phyloP scores from a whole-genome alignment of 257 asterid species.

The Mitragyna speciosa region DNA sequence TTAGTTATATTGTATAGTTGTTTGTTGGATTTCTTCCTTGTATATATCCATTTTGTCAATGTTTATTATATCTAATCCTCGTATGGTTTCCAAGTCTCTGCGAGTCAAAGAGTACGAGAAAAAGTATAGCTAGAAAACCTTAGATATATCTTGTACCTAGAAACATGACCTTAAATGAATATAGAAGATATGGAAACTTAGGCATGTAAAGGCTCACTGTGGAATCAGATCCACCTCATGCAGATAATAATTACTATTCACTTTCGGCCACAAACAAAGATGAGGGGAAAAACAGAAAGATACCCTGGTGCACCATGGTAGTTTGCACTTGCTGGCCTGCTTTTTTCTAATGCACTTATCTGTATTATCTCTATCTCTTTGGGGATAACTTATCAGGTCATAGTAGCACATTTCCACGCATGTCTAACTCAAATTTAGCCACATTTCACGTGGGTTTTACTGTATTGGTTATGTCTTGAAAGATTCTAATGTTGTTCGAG shows the following conservation, averaged over 20 bases:
- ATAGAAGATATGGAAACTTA: not conserved
- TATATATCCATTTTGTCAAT: too few relatives aligned
- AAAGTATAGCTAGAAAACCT: too few relatives aligned
- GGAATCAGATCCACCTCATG: constrained; percentile 21
- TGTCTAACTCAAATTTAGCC: not conserved
- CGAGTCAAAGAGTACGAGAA: too few relatives aligned
- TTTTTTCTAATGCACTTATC: not conserved
- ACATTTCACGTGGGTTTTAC: not conserved
- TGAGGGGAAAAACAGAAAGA: not conserved
- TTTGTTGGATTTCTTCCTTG: too few relatives aligned
- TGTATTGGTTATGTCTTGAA: not conserved
- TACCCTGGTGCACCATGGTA: too few relatives aligned
- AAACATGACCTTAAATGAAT: not conserved
- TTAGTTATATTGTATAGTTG: too few relatives aligned
- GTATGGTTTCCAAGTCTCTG: not conserved
- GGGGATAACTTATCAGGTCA: not conserved
- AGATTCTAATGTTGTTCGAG: not conserved
- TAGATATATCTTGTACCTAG: too few relatives aligned
- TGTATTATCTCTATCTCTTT: not conserved
- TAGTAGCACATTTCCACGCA: constrained; percentile 19
- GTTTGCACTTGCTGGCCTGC: not conserved
- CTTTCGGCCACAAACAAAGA: constrained; percentile 18
- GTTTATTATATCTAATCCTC: too few relatives aligned
- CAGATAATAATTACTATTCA: not conserved
- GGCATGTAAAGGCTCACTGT: not conserved